These are phyloP conservation scores for Ulota crispa DNA, from an alignment of 225 moss, liverwort and hornwort genomes.

Conservation along the genomic window DNA sequence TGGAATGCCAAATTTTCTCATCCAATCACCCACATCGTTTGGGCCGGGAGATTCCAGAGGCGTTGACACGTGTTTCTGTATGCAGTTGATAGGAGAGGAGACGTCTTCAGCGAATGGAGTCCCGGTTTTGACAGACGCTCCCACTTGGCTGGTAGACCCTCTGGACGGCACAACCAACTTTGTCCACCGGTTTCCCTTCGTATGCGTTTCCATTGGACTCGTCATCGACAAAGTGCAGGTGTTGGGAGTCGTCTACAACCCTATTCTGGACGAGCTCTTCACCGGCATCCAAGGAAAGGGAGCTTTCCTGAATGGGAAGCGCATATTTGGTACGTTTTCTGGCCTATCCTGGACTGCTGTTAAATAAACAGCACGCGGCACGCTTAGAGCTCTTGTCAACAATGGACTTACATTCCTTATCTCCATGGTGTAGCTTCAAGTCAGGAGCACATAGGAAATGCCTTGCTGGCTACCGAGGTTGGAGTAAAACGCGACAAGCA, in stretches of 20 bases:
- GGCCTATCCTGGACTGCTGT: not conserved
- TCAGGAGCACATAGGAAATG: slow-evolving; percentile 68
- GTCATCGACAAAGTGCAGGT: slow-evolving; percentile 72
- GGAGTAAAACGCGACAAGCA: slow-evolving; percentile 71
- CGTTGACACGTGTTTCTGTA: not conserved
- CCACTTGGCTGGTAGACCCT: slow-evolving; percentile 98
- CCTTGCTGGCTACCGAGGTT: slow-evolving; percentile 87
- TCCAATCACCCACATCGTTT: not conserved
- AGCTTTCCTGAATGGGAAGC: slow-evolving; percentile 77
- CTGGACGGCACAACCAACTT: slow-evolving; percentile 97
- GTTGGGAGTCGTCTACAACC: slow-evolving; percentile 88
- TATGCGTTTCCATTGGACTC: slow-evolving; percentile 95
- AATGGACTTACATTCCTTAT: not conserved
- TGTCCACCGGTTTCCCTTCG: slow-evolving; percentile 94
- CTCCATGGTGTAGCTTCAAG: slow-evolving; percentile 51
- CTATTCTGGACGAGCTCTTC: slow-evolving; percentile 85
- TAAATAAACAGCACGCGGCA: not conserved
- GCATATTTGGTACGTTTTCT: slow-evolving; percentile 56
- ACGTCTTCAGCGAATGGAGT: slow-evolving; percentile 58
- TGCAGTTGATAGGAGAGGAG: slow-evolving; percentile 90
- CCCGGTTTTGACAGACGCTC: slow-evolving; percentile 65
- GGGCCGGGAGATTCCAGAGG: not conserved
- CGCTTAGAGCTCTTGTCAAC: not conserved
- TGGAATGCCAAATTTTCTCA: not conserved
- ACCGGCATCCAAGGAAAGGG: slow-evolving; percentile 80